phyloP scores from a whole-genome alignment of 1,139 yeast species.

The Casaregolazyma lundiana region DNA sequence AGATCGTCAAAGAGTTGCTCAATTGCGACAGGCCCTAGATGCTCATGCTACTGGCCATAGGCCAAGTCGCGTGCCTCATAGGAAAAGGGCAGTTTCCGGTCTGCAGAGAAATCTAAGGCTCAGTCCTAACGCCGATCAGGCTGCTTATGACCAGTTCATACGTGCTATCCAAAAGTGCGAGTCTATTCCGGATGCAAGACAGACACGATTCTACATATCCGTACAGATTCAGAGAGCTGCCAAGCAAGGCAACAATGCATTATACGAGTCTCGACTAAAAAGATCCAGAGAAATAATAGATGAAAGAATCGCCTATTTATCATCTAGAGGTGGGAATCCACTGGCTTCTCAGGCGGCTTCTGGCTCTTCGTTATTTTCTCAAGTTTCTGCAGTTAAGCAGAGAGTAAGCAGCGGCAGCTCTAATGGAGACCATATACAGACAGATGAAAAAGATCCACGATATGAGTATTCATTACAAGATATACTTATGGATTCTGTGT shows the following conservation, averaged over 20 bases:
- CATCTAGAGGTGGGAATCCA: constrained; percentile 15
- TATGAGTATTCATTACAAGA: constrained; percentile 38
- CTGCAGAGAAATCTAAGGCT: constrained; percentile 18
- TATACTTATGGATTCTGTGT: constrained; percentile 44
- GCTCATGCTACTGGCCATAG: constrained; percentile 46
- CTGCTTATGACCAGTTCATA: constrained; percentile 43
- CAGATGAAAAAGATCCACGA: constrained; percentile 23
- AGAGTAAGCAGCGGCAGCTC: constrained; percentile 2
- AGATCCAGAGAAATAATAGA: constrained; percentile 27
- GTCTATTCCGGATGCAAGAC: constrained; percentile 40
- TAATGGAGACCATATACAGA: neutral
- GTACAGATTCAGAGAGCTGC: constrained; percentile 35
- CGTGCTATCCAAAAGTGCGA: constrained; percentile 35
- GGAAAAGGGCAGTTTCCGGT: constrained; percentile 8
- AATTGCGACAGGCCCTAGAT: constrained; percentile 64
- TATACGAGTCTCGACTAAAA: constrained; percentile 29
- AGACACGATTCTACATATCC: constrained; percentile 41
- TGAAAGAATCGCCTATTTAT: constrained; percentile 25
- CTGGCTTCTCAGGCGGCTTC: too few species aligned
- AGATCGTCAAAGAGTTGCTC: constrained; percentile 72
- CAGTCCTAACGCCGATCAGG: constrained; percentile 32
- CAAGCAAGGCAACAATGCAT: constrained; percentile 19
- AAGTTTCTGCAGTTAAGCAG: neutral
- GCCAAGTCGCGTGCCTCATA: neutral
- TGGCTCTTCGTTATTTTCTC: too few species aligned